Evolutionary conservation across 2,329 filamentous ascomycete species (phyloP), one percentile per base, ranked within the genome.

Genomic region (Lasiodiplodia theobromae): DNA sequence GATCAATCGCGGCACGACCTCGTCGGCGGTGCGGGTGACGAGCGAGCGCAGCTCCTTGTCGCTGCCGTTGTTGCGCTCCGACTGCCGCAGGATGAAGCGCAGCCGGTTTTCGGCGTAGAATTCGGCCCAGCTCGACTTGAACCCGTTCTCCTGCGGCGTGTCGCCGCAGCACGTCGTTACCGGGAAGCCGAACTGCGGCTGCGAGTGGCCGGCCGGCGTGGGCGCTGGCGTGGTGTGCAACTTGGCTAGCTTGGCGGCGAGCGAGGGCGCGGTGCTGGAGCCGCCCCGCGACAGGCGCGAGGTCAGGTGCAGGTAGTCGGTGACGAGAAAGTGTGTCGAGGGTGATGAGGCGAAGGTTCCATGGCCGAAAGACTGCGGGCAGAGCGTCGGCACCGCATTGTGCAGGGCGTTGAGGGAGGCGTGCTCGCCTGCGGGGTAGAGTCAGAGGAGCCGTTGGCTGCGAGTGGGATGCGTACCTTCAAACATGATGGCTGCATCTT

Each of bases 111-210:
- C 85, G 0, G 91, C 92, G 77, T 93, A 97, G 75, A 98, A 97
- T 0, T 93, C 89, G 0, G 92, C 88, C 95, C 95, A 98, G 12
- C 88, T 91, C 6, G 83, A 81, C 58, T 84, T 86, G 82, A 87
- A 97, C 0, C 81, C 81, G 76, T 97, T 98, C 58, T 93, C 88
- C 80, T 97, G 95, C 51, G 86, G 86, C 8, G 93, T 96, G 56
- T 92, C 88, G 2, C 94, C 94, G 79, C 95, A 97, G 79, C 92
- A 97, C 0, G 94, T 97, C 0, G 91, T 82, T 0, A 91, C 90
- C 0, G 92, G 91, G 75, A 97, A 97, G 2, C 95, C 95, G 72
- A 95, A 97, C 80, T 89, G 83, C 2, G 89, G 88, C 47, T 76
- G 83, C 1, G 85, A 80, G 71, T 87, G 84, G 23, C 87, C 88